phyloP scores from a whole-genome alignment of 2,329 filamentous ascomycete species.

The Colletotrichum siamense region DNA sequence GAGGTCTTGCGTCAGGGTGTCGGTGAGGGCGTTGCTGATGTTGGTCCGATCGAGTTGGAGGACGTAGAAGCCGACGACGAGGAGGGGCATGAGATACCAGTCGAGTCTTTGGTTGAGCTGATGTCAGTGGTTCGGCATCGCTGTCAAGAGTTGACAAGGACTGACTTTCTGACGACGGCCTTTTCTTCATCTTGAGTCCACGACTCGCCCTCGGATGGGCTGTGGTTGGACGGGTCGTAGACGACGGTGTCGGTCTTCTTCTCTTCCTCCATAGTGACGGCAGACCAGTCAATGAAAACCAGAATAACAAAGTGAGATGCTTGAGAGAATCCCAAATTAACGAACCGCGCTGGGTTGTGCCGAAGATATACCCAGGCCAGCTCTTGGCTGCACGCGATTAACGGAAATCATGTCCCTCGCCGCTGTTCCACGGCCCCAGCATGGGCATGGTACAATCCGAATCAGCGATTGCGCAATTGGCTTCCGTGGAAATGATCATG shows the following conservation, averaged over 20 bases:
- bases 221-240: background rate
- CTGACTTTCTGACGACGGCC: background rate
- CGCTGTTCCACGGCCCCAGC: background rate
- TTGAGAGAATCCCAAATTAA: background rate
- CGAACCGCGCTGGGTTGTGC: background rate
- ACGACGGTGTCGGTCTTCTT: background rate
- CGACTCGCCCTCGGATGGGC: background rate
- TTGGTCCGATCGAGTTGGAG: conserved; percentile 41
- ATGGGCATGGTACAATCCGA: background rate
- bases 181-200: background rate
- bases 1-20: conserved; percentile 53
- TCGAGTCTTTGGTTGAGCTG: conserved; percentile 21
- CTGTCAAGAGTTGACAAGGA: fast-evolving
- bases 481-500: background rate
- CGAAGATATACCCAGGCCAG: background rate
- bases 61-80: conserved; percentile 36
- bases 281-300: fast-evolving
- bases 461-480: background rate
- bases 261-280: background rate
- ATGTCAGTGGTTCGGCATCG: background rate
- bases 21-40: conserved; percentile 57
- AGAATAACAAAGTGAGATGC: background rate
- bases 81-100: conserved; percentile 31
- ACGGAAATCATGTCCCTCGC: background rate
- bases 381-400: background rate